Evolutionary conservation across 805 yeast genomes (phyloP), one percentile per base, ranked within the genome.

Genomic region (Wickerhamiella parazyma): DNA sequence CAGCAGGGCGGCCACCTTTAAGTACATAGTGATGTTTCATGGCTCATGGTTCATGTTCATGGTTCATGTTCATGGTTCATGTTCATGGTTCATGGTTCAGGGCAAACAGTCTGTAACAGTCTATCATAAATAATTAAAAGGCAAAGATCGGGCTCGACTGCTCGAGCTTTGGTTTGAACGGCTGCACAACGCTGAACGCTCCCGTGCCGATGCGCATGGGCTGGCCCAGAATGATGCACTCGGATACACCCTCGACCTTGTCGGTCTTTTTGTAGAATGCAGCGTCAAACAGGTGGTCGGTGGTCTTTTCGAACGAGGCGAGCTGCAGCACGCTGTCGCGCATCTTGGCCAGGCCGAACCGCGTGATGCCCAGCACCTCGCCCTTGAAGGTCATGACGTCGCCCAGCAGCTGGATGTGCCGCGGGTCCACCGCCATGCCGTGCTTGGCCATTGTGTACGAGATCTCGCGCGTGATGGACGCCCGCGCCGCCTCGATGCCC

Each of bases 381-480:
- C 99, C 99, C 66, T 91, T 91, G 63, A 84, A 91, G 0, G 97
- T 85, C 99, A 91, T 91, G 40, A 91, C 97, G 63, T 91, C 99
- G 51, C 98, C 98, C 50, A 91, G 68, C 38, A 91, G 69, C 67
- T 91, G 97, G 61, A 93, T 87, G 63, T 91, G 99, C 70, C 99
- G 94, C 48, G 97, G 98, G 70, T 91, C 99, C 40, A 91, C 96
- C 61, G 94, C 84, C 98, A 91, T 91, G 65, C 99, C 99, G 69
- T 91, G 98, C 64, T 86, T 85, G 59, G 94, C 78, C 99, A 91
- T 91, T 44, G 98, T 91, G 59, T 86, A 86, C 59, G 83, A 94
- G 62, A 91, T 91, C 67, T 91, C 99, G 50, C 77, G 77, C 59
- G 91, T 81, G 60, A 91, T 91, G 53, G 94, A 80, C 0, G 85